Conservation (phyloP, 352 stramenopile species). For the Phytophthora macrochlamydospora region DNA sequence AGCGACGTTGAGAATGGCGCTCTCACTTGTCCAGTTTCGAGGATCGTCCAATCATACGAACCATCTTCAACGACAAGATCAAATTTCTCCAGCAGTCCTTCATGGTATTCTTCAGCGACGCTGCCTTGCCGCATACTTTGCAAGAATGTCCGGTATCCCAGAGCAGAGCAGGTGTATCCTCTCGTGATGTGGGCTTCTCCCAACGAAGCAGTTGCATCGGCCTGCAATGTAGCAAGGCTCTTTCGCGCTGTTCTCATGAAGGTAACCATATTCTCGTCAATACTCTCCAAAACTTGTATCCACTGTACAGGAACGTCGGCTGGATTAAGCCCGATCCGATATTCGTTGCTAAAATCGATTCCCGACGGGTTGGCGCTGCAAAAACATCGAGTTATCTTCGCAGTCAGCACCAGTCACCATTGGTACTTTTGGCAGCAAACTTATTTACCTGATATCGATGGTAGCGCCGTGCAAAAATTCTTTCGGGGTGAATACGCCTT, state of each 20-base stretch:
- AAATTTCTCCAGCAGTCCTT: conserved; percentile 44
- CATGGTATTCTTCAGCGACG: neutral
- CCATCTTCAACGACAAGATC: conserved; percentile 53
- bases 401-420: neutral
- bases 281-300: conserved; percentile 60
- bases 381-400: conserved; percentile 6
- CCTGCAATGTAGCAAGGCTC: conserved; percentile 40
- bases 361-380: conserved; percentile 47
- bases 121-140: conserved; percentile 36
- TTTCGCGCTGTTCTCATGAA: conserved; percentile 48
- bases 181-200: conserved; percentile 37
- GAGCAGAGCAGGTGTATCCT: conserved; percentile 55
- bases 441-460: conserved; percentile 49
- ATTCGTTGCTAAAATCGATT: conserved; percentile 68
- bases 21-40: conserved; percentile 49
- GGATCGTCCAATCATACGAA: conserved; percentile 40
- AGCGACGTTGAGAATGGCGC: conserved; percentile 37
- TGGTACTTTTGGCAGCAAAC: neutral
- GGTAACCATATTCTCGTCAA: conserved; percentile 53
- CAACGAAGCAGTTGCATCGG: conserved; percentile 39
- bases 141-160: conserved; percentile 59
- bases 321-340: conserved; percentile 56
- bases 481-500: conserved; percentile 39
- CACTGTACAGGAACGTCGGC: conserved; percentile 70
- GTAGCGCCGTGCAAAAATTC: conserved; percentile 40